Evolutionary conservation across 495 filamentous ascomycete species (phyloP), one percentile per base, ranked within the genome.

Genomic region (Penicillium robsamsonii): DNA sequence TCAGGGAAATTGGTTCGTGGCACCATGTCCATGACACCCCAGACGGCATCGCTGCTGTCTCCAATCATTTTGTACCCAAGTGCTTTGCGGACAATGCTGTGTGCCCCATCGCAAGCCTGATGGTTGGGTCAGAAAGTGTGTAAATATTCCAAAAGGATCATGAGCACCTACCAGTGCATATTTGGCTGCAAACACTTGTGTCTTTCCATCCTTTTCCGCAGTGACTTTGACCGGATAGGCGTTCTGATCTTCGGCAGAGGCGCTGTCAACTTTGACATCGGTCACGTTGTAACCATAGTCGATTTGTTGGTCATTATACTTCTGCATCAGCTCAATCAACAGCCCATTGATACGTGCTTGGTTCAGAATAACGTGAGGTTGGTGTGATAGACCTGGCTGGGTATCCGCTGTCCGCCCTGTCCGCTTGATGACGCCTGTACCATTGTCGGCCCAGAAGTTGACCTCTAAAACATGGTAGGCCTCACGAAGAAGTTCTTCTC

Each of bases 21-120:
- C 31, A 87, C 81, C 56, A 90, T 78, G 57, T 96, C 91, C 84
- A 94, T 87, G 13, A 95, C 91, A 56, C 91, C 91, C 86, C 86
- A 90, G 45, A 88, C 80, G 30, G 85, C 77, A 67, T 93, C 88
- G 31, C 76, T 86, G 61, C 78, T 85, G 64, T 95, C 89, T 17
- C 90, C 90, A 4, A 87, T 60, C 84, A 95, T 87, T 38, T 78
- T 76, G 65, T 82, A 84, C 3, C 87, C 87, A 20, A 95, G 80
- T 0, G 81, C 79, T 58, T 78, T 81, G 38, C 90, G 81, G 22
- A 91, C 76, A 33, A 71, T 70, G 64, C 85, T 89, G 65, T 91
- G 87, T 30, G 90, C 88, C 12, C 90, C 90, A 70, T 95, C 90
- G 59, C 87, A 89, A 8, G 83, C 90, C 81, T 87, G 37, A 61